These are phyloP conservation scores for Solanum hybrid DNA, from an alignment of 305 asterid genomes.

Conservation along the genomic window DNA sequence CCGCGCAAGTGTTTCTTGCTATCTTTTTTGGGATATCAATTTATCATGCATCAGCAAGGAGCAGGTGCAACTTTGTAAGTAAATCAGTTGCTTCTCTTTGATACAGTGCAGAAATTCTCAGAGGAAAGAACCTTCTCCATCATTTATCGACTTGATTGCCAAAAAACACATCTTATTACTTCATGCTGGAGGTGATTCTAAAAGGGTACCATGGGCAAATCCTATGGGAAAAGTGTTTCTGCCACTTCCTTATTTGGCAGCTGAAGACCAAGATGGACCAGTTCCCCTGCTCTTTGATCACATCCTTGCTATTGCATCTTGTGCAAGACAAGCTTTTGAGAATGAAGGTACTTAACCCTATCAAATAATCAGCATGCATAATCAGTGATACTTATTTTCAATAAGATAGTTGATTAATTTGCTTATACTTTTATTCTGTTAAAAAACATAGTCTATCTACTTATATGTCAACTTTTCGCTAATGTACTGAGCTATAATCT, in stretches of 20 bases:
- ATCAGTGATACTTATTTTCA: not conserved
- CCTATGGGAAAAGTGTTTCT: constrained; percentile 98
- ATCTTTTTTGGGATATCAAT: constrained; percentile 10
- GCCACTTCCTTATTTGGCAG: constrained; percentile 94
- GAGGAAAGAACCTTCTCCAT: constrained; percentile 24
- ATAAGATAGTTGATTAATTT: not conserved
- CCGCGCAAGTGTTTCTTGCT: not conserved
- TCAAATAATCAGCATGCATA: constrained; percentile 9
- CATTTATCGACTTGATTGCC: constrained; percentile 53
- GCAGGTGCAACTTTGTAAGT: constrained; percentile 18
- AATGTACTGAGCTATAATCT: not conserved
- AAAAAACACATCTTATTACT: constrained; percentile 73
- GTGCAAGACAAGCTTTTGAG: constrained; percentile 83
- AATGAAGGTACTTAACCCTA: constrained; percentile 54
- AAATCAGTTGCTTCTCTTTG: constrained; percentile 24
- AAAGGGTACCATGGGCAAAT: constrained; percentile 99
- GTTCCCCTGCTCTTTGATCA: constrained; percentile 96
- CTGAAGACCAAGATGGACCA: constrained; percentile 89
- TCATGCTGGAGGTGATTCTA: constrained; percentile 99
- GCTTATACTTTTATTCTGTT: not conserved
- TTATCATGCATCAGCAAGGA: constrained; percentile 35
- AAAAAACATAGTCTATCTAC: not conserved
- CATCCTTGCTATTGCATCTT: constrained; percentile 89
- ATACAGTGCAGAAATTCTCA: constrained; percentile 23
- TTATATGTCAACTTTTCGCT: not conserved